These are phyloP conservation scores for Chalara sp. DNA, from an alignment of 2,329 filamentous ascomycete genomes.

Conservation along the genomic window DNA sequence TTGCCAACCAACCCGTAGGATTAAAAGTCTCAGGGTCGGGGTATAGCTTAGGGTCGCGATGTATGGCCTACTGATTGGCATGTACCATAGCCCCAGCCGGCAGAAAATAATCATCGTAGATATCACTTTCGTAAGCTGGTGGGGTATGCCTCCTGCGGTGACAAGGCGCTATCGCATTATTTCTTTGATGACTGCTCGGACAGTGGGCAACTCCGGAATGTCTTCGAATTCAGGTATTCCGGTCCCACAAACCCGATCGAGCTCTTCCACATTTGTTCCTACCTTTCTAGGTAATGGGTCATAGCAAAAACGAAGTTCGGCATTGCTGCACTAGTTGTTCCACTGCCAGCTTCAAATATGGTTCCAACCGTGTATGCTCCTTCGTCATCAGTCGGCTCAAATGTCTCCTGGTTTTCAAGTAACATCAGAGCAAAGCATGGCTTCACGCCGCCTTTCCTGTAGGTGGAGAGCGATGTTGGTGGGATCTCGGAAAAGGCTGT, in stretches of 20 bases:
- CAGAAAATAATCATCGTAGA: no score
- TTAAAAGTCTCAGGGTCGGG: conserved; percentile 35
- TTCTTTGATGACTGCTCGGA: no score
- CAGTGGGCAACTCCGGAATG: no score
- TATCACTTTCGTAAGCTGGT: no score
- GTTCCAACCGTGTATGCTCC: conserved; percentile 25
- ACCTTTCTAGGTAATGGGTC: conserved; percentile 4
- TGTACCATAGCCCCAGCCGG: no score
- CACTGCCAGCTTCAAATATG: conserved; percentile 30
- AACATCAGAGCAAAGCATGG: conserved; percentile 22
- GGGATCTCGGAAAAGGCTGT: conserved; percentile 30
- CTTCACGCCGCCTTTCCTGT: conserved; percentile 12
- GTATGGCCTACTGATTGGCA: conserved; percentile 23
- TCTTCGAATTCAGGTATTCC: no score
- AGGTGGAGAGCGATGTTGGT: conserved; percentile 18
- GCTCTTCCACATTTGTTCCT: conserved; percentile 26
- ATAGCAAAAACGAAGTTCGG: conserved; percentile 19
- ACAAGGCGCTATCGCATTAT: no score
- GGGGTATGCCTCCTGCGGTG: no score
- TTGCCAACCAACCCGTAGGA: conserved; percentile 35
- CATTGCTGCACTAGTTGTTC: conserved; percentile 27
- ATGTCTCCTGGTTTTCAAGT: conserved; percentile 17
- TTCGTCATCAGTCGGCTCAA: conserved; percentile 15
- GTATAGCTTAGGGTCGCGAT: conserved; percentile 31
- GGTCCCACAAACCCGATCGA: conserved; percentile 43